Evolutionary conservation across 129 eudicot species (phyloP), one percentile per base, ranked within the genome.

Genomic region (Chrysanthemum lavandulifolium): DNA sequence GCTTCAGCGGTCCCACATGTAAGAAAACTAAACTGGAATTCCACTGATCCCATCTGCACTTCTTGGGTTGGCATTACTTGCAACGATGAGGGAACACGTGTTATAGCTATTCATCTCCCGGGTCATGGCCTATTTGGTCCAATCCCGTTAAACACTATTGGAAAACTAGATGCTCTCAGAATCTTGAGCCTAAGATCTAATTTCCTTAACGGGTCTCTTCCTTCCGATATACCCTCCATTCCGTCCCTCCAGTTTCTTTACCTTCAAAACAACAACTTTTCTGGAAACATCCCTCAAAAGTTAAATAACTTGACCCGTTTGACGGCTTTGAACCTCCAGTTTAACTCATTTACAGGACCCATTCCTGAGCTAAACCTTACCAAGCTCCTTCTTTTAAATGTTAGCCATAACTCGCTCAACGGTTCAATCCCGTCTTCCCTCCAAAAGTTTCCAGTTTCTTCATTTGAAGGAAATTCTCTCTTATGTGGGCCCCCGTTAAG

Each of bases 11-110:
- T 88, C 18, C 93, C 96, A 45, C 97, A 90, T 58, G 84, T 75
- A 23, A 77, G 97, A 62, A 84, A 86, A 65, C 87, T 94, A 16
- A 84, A 90, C 88, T 94, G 99, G 99, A 82, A 84, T 55, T 66
- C 79, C 55, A 13, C 84, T 15, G 23, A 67, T 13, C 74, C 86
- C 0, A 75, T 94, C 4, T 94, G 99, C 79, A 84, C 76, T 64
- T 84, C 87, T 48, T 94, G 99, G 99, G 81, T 79, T 29, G 97
- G 99, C 53, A 77, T 94, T 65, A 78, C 86, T 18, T 94, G 99
- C 79, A 83, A 87, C 31, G 69, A 66, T 7, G 83, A 88, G 61
- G 82, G 86, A 59, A 90, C 89, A 4, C 69, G 94, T 55, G 97
- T 94, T 14, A 67, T 65, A 29, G 89, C 84, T n/a, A 63, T 94